Percentiles rank a stretch among this genome's conserved stretches.
Evolutionary conservation across 2,329 filamentous ascomycete genomes (phyloP).

Genomic region (Xylogone sp.): DNA sequence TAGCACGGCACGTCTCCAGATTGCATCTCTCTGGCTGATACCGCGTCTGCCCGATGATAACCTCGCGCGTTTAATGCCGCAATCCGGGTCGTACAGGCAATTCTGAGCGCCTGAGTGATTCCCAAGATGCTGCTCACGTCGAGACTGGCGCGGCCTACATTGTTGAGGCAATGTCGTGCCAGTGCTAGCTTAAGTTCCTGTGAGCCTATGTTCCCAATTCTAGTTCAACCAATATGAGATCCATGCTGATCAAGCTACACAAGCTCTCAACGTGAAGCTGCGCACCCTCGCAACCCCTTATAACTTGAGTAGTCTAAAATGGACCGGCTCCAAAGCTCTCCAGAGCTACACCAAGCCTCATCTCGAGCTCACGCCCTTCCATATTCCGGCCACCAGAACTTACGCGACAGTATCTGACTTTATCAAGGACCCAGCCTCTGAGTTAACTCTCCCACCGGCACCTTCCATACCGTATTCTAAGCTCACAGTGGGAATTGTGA

Average conservation of each 20-base stretch:
- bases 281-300: not conserved
- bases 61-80: not conserved
- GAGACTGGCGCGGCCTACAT: not conserved
- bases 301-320: not conserved
- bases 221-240: not conserved
- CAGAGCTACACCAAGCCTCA: not conserved
- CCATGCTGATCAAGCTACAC: not conserved
- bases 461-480: slow-evolving; percentile 57
- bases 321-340: not conserved
- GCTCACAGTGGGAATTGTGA: slow-evolving; percentile 74
- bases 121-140: not conserved
- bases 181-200: not conserved
- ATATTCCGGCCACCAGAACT: not conserved
- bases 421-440: not conserved
- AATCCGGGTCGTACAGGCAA: not conserved
- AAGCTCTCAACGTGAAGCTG: not conserved
- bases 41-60: not conserved
- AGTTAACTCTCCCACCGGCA: slow-evolving; percentile 8
- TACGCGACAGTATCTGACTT: not conserved
- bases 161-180: not conserved
- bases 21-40: not conserved
- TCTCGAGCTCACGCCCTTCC: not conserved
- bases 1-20: not conserved
- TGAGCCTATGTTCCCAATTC: not conserved
- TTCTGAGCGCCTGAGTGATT: not conserved